Conservation (phyloP, 495 filamentous ascomycete species). For the Pseudoneurospora amorphoporcata region DNA sequence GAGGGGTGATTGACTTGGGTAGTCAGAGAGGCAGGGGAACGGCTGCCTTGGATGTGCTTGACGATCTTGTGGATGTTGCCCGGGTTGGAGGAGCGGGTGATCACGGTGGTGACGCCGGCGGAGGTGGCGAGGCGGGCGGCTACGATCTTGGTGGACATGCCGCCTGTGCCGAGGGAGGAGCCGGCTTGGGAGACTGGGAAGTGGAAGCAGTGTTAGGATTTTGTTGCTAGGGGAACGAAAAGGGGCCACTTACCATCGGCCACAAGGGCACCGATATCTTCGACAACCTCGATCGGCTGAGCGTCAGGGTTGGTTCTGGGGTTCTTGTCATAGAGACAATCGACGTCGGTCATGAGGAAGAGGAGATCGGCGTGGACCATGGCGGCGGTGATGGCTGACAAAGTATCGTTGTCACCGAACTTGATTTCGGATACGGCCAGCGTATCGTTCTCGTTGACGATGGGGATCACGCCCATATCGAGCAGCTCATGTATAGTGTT, state of each 20-base stretch:
- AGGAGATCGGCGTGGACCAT: conserved; percentile 97
- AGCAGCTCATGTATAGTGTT: conserved; percentile 86
- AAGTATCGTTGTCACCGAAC: conserved; percentile 97
- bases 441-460: conserved; percentile 98
- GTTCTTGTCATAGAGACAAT: conserved; percentile 94
- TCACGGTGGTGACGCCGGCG: conserved; percentile 90
- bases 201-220: conserved; percentile 1
- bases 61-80: conserved; percentile 89
- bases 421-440: conserved; percentile 96
- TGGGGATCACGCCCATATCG: conserved; percentile 92
- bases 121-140: conserved; percentile 89
- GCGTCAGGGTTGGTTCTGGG: conserved; percentile 77
- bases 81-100: conserved; percentile 81
- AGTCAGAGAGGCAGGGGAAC: conserved; percentile 21
- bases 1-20: conserved; percentile 11
- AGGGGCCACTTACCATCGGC: conserved; percentile 52
- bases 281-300: conserved; percentile 80
- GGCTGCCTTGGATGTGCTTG: conserved; percentile 58
- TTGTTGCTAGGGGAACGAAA: not conserved
- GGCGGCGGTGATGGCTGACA: conserved; percentile 90
- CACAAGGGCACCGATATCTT: conserved; percentile 74
- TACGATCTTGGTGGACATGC: conserved; percentile 96
- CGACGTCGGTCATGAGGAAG: conserved; percentile 98
- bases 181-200: conserved; percentile 72
- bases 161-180: conserved; percentile 84